Conservation (phyloP, 768 basidiomycete species). For the Exsudoporus frostii region DNA sequence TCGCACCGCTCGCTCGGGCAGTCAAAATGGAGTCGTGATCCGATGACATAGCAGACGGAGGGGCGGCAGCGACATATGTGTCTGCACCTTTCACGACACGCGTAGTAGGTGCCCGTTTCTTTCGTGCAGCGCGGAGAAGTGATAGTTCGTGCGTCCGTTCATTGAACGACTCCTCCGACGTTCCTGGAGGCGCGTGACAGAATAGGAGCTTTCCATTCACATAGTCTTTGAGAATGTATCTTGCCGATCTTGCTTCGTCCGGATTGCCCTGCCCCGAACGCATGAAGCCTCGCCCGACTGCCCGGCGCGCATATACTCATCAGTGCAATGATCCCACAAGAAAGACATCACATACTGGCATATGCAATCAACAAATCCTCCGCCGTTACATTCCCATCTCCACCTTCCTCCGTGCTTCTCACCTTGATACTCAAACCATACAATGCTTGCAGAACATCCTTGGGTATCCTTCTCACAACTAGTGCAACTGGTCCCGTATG, state of each 20-base stretch:
- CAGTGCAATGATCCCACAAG: neutral
- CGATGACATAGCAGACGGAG: neutral
- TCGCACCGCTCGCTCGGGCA: constrained; percentile 38
- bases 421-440: constrained; percentile 82
- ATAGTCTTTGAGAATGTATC: constrained; percentile 94
- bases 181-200: constrained; percentile 83
- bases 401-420: constrained; percentile 72
- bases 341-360: constrained; percentile 67
- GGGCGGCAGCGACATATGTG: constrained; percentile 58
- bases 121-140: constrained; percentile 58
- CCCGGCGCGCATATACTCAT: constrained; percentile 12
- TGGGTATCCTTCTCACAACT: constrained; percentile 75
- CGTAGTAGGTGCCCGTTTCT: constrained; percentile 86
- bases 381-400: constrained; percentile 68
- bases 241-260: constrained; percentile 91
- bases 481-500: constrained; percentile 81
- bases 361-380: constrained; percentile 84
- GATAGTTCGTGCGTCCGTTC: constrained; percentile 58
- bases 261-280: constrained; percentile 95
- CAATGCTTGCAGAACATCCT: constrained; percentile 78
- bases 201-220: constrained; percentile 91
- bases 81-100: constrained; percentile 82
- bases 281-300: constrained; percentile 91
- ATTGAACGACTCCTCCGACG: constrained; percentile 71
- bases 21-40: constrained; percentile 25